Evolutionary conservation across 345 rosid species (phyloP), one percentile per base, ranked within the genome.

Genomic region (Erodium maritimum): DNA sequence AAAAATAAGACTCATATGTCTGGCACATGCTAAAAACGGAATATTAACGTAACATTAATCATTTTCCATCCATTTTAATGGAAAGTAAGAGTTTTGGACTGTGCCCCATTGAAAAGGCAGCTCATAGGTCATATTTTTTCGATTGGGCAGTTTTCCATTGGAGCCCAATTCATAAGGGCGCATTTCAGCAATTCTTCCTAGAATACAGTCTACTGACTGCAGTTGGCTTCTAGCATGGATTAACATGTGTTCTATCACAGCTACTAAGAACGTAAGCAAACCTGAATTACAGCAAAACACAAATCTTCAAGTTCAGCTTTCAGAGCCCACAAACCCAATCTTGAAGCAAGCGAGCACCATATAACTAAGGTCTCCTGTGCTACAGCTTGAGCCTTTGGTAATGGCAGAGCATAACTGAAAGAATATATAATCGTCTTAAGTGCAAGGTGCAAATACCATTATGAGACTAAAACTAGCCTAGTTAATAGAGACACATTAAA

Each of bases 321-420:
- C 75, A 85, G 52, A 19, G 91, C 88, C 91, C 91, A 82, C 65
- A 85, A 61, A 66, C 88, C 88, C 75, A 85, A 76, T 79, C 86
- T 78, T 3, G 88, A 82, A 66, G 91, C 91, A 65, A 85, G 91
- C 18, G 86, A 78, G 71, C 91, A 82, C 91, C 91, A 85, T 65
- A 85, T 66, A 69, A 70, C 72, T 46, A 85, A 62, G 56, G 91
- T 85, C 75, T 85, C 91, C 64, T 78, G 81, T n/a, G 88, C 91
- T 21, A 85, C 70, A 62, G 91, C 86, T 70, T 69, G 77, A 75
- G 91, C 88, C 79, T 85, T 85, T 56, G 61, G 21, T 7, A 62
- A 53, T 60, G 86, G 81, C 60, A 85, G 75, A 65, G 84, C 88
- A 71, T 80, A 80, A 65, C 91, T 82, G 75, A 59, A 73, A 51